A percentile compares a stretch with the other conserved stretches of the same genome.
These are phyloP conservation scores for Myochromella boudieri DNA, from an alignment of 768 basidiomycete genomes.

Conservation along the genomic window DNA sequence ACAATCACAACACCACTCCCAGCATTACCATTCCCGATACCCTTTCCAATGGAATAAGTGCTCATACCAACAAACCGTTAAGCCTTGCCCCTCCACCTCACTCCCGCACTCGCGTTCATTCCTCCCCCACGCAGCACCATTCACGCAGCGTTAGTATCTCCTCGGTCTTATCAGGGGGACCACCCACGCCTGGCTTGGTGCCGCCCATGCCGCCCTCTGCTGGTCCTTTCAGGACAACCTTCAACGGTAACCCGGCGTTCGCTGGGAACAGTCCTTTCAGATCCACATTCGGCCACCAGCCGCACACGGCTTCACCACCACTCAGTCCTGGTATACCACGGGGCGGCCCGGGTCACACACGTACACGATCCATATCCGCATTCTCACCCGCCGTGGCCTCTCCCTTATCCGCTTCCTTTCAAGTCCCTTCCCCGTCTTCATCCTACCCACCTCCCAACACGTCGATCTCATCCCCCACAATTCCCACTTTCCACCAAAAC, in stretches of 20 bases:
- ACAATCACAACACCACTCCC: no score
- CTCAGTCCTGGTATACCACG: slow-evolving; percentile 23
- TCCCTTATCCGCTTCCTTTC: slow-evolving; percentile 22
- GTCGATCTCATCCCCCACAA: slow-evolving; percentile 13
- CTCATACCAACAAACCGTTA: no score
- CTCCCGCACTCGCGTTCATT: neutral
- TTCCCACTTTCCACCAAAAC: neutral
- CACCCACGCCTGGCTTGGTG: no score
- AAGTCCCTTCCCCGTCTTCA: slow-evolving; percentile 5
- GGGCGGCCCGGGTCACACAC: slow-evolving; percentile 34
- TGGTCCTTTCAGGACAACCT: slow-evolving; percentile 30
- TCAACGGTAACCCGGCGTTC: slow-evolving; percentile 17
- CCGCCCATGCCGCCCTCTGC: slow-evolving; percentile 25
- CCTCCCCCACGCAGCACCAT: neutral
- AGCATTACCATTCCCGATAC: no score
- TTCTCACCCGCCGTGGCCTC: slow-evolving; percentile 52
- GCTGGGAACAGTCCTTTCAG: slow-evolving; percentile 24
- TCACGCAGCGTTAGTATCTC: slow-evolving; percentile 26
- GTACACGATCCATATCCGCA: slow-evolving; percentile 51
- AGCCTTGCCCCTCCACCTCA: neutral
- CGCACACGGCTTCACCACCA: slow-evolving; percentile 8
- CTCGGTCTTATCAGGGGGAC: slow-evolving; percentile 20
- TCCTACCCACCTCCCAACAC: slow-evolving; percentile 16
- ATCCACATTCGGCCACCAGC: slow-evolving; percentile 30
- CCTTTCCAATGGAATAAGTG: no score